phyloP scores from a whole-genome alignment of 2,329 filamentous ascomycete species.

The Huntiella savannae region DNA sequence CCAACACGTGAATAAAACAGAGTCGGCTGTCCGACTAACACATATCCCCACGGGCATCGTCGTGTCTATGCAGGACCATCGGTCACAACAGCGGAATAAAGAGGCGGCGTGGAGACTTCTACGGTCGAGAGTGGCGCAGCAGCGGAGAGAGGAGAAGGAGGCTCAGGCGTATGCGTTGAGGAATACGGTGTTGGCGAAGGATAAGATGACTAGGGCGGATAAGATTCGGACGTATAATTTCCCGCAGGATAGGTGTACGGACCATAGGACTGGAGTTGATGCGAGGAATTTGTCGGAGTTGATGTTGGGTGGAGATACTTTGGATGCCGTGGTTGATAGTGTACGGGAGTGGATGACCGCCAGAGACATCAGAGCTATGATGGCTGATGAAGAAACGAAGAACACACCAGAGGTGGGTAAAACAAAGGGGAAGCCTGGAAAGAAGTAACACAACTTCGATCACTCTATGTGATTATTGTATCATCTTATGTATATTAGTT shows the following conservation, averaged over 20 bases:
- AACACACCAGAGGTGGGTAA: conserved; percentile 10
- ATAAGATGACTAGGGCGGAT: conserved; percentile 74
- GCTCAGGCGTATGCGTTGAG: conserved; percentile 57
- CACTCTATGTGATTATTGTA: no score
- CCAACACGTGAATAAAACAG: conserved; percentile 96
- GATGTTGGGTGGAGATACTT: conserved; percentile 49
- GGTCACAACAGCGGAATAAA: conserved; percentile 78
- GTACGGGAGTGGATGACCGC: conserved; percentile 58
- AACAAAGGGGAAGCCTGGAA: conserved; percentile 8
- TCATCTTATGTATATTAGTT: no score
- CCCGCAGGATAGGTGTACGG: conserved; percentile 58
- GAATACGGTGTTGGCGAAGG: conserved; percentile 57
- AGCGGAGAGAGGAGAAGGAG: conserved; percentile 63
- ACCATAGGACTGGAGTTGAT: conserved; percentile 66
- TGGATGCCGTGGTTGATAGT: conserved; percentile 61
- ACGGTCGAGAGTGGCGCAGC: conserved; percentile 63
- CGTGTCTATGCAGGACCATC: conserved; percentile 80
- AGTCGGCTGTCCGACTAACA: conserved; percentile 83
- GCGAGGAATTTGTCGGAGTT: conserved; percentile 65
- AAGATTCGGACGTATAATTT: conserved; percentile 90
- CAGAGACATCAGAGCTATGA: conserved; percentile 52
- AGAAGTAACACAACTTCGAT: not conserved
- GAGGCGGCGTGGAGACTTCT: conserved; percentile 74
- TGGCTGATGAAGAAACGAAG: conserved; percentile 38
- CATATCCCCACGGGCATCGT: conserved; percentile 73